Conservation (phyloP, 1,284 basidiomycete genomes). For the Naganishia sp. region DNA sequence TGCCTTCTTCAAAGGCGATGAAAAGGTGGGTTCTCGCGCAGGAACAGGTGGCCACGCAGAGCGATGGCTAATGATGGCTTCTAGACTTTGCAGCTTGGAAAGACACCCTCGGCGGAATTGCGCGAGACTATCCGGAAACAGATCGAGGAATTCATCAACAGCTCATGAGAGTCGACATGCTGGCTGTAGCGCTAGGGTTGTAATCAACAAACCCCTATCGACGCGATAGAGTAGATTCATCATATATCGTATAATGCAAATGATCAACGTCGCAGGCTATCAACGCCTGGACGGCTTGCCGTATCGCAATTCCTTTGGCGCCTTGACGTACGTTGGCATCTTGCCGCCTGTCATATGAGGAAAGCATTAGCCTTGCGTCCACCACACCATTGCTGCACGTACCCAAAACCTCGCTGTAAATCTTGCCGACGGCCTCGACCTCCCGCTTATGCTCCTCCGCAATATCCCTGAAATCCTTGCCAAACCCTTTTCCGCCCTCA, state of each 20-base stretch:
- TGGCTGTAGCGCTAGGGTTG: background rate
- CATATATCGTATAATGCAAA: constrained; percentile 24
- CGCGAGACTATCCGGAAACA: constrained; percentile 7
- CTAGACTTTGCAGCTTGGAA: constrained; percentile 17
- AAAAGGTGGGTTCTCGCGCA: constrained; percentile 1
- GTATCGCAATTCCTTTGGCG: constrained; percentile 57
- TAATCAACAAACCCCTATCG: too few relatives aligned
- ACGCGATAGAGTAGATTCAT: background rate
- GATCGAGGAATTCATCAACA: constrained; percentile 1
- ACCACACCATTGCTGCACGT: constrained; percentile 49
- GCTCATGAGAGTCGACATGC: background rate
- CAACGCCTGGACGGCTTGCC: constrained; percentile 39
- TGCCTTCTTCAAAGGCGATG: constrained; percentile 18
- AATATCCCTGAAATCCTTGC: constrained; percentile 25
- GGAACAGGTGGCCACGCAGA: too few relatives aligned
- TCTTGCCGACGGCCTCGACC: constrained; percentile 61
- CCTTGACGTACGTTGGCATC: constrained; percentile 68
- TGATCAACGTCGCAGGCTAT: background rate
- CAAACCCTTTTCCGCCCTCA: constrained; percentile 65
- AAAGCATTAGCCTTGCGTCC: constrained; percentile 28
- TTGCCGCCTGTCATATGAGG: constrained; percentile 38
- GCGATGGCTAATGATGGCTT: background rate
- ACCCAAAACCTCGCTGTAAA: constrained; percentile 71
- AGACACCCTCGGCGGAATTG: constrained; percentile 14
- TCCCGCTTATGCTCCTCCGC: constrained; percentile 26